Evolutionary conservation across 2,329 filamentous ascomycete species (phyloP), one percentile per base, ranked within the genome.

Genomic region (Cadophora gregata): DNA sequence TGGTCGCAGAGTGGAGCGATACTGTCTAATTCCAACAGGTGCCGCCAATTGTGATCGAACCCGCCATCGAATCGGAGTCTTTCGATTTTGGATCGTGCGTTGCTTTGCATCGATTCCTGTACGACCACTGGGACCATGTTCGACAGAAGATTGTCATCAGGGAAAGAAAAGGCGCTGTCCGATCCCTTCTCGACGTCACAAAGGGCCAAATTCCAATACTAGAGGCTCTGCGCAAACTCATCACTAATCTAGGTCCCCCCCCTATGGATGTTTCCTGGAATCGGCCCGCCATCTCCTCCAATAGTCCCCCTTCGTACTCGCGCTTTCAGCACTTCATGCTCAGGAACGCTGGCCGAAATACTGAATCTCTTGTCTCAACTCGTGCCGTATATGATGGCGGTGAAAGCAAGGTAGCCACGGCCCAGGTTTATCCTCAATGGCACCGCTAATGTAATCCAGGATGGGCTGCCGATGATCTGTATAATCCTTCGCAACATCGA

Each of bases 241-340:
- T 91, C 71, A 84, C 86, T 14, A 90, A 89, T 64, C 81, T 91
- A 25, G 89, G 89, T 0, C 88, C 89, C 12, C 89, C 89, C 21
- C 88, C 88, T 1, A 80, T 91, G 69, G 88, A 89, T 53, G 86
- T 91, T 7, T 90, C 88, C 0, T 90, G 89, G 87, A 91, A 90
- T 70, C 81, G 88, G 59, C 89, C 89, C 10, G 84, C 86, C 59
- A 86, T 91, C n/a, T 86, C 86, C 0, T 77, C 83, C 29, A 91
- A 90, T 69, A 85, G 79, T 21, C 88, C 88, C 4, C 85, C 87
- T 0, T 80, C 85, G 7, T 91, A 91, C 75, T 90, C 88, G 1
- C 82, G 88, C 27, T 91, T 91, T 70, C 89, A 91, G 70, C 87
- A 90, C 70, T 91, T 91, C 73, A 91, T 91, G 89, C 82, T 91